Base-by-base conservation (phyloP, 148 eudicot genomes). In the Chenopodium berlandieri region DNA sequence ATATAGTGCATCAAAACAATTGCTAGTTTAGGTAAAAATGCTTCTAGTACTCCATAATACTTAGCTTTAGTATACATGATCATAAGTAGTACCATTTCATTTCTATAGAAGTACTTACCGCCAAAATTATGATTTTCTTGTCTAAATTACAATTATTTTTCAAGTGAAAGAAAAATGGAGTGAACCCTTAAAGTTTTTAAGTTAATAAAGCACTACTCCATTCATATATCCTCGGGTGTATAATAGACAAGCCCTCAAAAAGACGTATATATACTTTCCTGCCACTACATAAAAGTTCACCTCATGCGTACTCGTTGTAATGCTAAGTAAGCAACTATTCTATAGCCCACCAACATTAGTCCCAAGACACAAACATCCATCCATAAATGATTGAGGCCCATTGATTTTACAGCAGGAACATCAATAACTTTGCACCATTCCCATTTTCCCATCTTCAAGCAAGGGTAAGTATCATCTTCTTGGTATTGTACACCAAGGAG, bases 401-500 rank as follows among this genome's bases (percentile, higher is more conserved):
- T 88, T 7, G 97, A 88, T 77, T 82, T 90, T 23, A 94, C 86
- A 0, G 90, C 88, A 10, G 97, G 96, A 78, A 90, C 92, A 84
- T 94, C 96, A 60, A 72, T 82, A 40, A 94, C 94, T 63, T 89
- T 87, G 83, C 99, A 94, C 79, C 81, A 86, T 23, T 81, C 91
- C 62, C 96, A 96, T 75, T 82, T 82, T 9, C 80, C 87, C 82
- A 74, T 78, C 30, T 86, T 85, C 50, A 87, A 80, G 77, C 99
- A 97, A 84, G 94, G 94, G n/a, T 97, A 97, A 9, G 84, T 81
- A 71, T 97, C 99, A 19, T 88, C 52, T 65, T 91, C 92, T 54
- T 80, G 82, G 89, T 94, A 97, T 80, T 97, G 98, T 40, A 94
- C 90, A 34, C 99, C 99, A 19, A 97, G 89, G 30, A 97, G 92